phyloP scores from a whole-genome alignment of 1,284 basidiomycete species.

The Sparassis latifolia region DNA sequence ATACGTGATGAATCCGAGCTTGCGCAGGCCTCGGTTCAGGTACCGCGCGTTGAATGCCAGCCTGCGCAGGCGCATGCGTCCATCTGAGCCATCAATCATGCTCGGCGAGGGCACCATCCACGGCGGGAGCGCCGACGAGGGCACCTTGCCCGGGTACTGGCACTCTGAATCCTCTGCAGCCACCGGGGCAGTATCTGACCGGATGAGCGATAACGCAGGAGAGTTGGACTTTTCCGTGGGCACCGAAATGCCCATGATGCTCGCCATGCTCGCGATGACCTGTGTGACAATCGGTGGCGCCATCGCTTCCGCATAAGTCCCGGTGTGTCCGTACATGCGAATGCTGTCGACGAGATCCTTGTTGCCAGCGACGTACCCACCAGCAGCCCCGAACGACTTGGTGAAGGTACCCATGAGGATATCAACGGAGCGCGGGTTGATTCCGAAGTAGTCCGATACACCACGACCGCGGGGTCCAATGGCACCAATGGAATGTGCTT shows the following conservation, averaged over 20 bases:
- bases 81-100: conserved; percentile 80
- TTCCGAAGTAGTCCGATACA: conserved; percentile 91
- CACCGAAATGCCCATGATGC: conserved; percentile 86
- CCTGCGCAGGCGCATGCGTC: conserved; percentile 74
- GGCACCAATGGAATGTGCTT: conserved; percentile 96
- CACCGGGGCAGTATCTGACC: conserved; percentile 24
- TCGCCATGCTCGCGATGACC: conserved; percentile 88
- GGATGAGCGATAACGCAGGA: conserved; percentile 23
- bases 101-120: conserved; percentile 70
- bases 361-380: conserved; percentile 89
- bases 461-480: conserved; percentile 92
- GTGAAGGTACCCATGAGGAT: conserved; percentile 99
- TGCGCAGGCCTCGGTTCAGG: conserved; percentile 80
- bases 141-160: conserved; percentile 60
- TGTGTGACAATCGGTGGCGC: conserved; percentile 89
- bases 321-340: conserved; percentile 78
- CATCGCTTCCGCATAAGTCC: conserved; percentile 89
- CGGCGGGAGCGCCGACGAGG: conserved; percentile 50
- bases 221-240: conserved; percentile 27
- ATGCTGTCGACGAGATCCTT: conserved; percentile 80
- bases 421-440: conserved; percentile 81
- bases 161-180: conserved; percentile 16
- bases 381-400: conserved; percentile 96
- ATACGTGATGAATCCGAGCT: conserved; percentile 96
- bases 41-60: conserved; percentile 96